Percentiles rank a stretch among this genome's conserved stretches.
Evolutionary conservation across 768 basidiomycete genomes (phyloP).

Genomic region (Suillus plorans): DNA sequence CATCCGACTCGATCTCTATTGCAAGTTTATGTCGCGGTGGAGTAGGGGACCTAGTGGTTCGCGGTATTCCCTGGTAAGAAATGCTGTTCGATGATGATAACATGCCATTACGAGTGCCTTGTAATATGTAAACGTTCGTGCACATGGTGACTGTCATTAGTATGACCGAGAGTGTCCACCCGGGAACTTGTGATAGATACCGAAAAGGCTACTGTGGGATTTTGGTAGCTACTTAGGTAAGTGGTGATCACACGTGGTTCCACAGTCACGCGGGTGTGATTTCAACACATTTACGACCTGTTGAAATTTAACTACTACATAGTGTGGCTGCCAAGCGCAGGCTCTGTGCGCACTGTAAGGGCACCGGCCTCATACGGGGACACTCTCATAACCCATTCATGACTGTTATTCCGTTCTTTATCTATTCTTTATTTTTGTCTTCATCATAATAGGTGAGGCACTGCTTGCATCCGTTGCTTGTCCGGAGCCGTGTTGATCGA

Average conservation of each 20-base stretch:
- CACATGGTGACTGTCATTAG: not conserved
- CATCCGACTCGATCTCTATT: not conserved
- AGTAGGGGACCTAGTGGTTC: not conserved
- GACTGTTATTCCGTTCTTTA: slow-evolving; percentile 9
- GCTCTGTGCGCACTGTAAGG: slow-evolving; percentile 23
- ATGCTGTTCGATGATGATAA: not conserved
- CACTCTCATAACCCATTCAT: slow-evolving; percentile 9
- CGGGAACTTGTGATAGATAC: not conserved
- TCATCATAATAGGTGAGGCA: slow-evolving; percentile 8
- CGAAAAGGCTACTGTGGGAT: not conserved
- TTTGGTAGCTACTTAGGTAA: not conserved
- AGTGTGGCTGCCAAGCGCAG: not conserved
- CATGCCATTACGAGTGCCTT: not conserved
- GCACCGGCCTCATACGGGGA: not conserved
- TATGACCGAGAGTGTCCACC: no score
- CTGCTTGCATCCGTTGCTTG: slow-evolving; percentile 6
- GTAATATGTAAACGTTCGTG: not conserved
- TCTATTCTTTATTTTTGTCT: slow-evolving; percentile 10
- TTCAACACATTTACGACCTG: not conserved
- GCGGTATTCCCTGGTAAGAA: not conserved
- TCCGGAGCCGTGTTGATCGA: slow-evolving; percentile 2
- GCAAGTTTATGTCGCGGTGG: not conserved
- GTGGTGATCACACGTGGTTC: not conserved
- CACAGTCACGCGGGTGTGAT: slow-evolving; percentile 1
- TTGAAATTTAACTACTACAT: not conserved